Evolutionary conservation across 1,284 basidiomycete genomes (phyloP).

Genomic region (Pseudozyma pruni): DNA sequence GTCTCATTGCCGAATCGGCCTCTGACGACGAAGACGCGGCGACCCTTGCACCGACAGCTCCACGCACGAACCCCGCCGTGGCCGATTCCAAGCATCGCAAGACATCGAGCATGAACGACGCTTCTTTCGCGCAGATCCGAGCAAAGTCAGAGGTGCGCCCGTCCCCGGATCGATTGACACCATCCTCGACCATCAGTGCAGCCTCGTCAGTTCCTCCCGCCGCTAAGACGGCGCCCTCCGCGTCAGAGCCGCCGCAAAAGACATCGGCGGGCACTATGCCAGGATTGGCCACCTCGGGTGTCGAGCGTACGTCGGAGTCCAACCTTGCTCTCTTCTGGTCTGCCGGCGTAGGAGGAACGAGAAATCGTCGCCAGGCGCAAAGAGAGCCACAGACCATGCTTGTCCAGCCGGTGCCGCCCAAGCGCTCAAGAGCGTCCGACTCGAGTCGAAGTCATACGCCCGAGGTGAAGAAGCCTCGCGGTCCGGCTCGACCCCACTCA

Average conservation of each 20-base stretch:
- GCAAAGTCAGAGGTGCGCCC: constrained; percentile 19
- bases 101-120: constrained; percentile 43
- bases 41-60: neutral
- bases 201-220: constrained; percentile 7
- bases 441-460: constrained; percentile 47
- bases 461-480: constrained; percentile 36
- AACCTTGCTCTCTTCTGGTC: constrained; percentile 67
- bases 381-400: constrained; percentile 47
- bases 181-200: constrained; percentile 2
- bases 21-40: constrained; percentile 35
- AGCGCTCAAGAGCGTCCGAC: constrained; percentile 36
- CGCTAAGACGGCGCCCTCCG: constrained; percentile 25
- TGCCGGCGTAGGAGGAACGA: constrained; percentile 58
- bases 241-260: constrained; percentile 15
- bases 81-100: constrained; percentile 39
- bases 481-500: constrained; percentile 7
- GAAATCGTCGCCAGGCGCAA: constrained; percentile 58
- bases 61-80: constrained; percentile 4
- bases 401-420: constrained; percentile 20
- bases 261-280: constrained; percentile 30
- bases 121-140: constrained; percentile 14
- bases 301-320: constrained; percentile 63
- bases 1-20: constrained; percentile 36
- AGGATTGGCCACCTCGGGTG: constrained; percentile 62
- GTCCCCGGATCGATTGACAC: constrained; percentile 19